phyloP scores from a whole-genome alignment of 2,329 filamentous ascomycete species.

The Helicocarpus griseus region DNA sequence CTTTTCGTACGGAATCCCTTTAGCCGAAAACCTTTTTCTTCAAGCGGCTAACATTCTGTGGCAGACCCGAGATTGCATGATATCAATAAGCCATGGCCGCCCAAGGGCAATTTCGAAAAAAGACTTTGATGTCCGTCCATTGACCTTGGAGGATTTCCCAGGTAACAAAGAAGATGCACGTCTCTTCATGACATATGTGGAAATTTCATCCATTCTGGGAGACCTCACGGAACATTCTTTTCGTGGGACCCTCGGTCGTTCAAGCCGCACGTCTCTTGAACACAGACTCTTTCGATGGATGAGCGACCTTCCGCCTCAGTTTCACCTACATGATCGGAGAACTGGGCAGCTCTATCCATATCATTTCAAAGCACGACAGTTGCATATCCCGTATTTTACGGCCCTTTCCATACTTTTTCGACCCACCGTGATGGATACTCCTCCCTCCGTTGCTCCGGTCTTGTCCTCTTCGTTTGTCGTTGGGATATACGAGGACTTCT shows the following conservation, averaged over 20 bases:
- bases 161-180: conserved; percentile 9
- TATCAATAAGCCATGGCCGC: conserved; percentile 13
- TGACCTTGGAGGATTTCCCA: conserved; percentile 10
- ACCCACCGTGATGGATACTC: conserved; percentile 6
- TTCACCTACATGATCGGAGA: conserved; percentile 8
- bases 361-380: conserved; percentile 10
- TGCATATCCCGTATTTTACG: conserved; percentile 13
- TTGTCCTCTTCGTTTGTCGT: conserved; percentile 13
- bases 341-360: conserved; percentile 8
- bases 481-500: conserved; percentile 13
- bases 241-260: conserved; percentile 20
- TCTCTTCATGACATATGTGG: conserved; percentile 13
- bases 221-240: conserved; percentile 14
- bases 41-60: neutral
- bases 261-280: conserved; percentile 19
- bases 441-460: conserved; percentile 8
- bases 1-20: neutral
- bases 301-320: conserved; percentile 12
- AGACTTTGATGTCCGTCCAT: conserved; percentile 12
- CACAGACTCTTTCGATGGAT: conserved; percentile 25
- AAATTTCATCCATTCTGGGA: conserved; percentile 12
- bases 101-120: conserved; percentile 11
- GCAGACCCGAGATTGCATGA: conserved; percentile 13
- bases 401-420: conserved; percentile 12
- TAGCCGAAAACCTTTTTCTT: neutral